phyloP scores from a whole-genome alignment of 495 filamentous ascomycete species.

The Platismatia glauca region DNA sequence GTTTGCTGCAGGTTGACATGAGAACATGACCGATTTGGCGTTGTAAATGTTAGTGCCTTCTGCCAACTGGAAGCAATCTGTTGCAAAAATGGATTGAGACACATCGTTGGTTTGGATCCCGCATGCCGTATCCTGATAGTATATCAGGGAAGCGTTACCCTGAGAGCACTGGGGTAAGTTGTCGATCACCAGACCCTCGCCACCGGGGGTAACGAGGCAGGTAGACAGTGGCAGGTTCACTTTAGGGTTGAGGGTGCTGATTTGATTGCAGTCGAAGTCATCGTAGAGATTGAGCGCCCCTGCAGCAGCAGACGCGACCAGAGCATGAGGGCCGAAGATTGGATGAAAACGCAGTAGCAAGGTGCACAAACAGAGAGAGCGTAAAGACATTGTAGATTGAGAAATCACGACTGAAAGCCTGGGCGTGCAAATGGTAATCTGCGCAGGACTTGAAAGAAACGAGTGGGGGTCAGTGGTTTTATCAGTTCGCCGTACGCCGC shows the following conservation, averaged over 20 bases:
- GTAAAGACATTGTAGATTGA: neutral
- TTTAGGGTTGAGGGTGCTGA: slow-evolving; percentile 2
- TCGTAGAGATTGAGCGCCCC: neutral
- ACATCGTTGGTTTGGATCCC: neutral
- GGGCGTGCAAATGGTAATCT: neutral
- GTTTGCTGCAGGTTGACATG: slow-evolving; percentile 1
- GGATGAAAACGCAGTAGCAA: slow-evolving; percentile 2
- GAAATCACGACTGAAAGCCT: neutral
- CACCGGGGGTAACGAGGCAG: slow-evolving; percentile 1
- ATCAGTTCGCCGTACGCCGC: neutral
- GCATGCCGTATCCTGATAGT: slow-evolving; percentile 4
- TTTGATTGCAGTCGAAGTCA: neutral
- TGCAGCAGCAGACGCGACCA: neutral
- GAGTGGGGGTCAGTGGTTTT: neutral
- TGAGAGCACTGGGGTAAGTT: neutral
- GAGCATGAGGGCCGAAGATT: neutral
- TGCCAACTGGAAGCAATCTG: neutral
- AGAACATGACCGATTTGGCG: slow-evolving; percentile 5
- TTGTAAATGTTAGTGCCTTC: neutral
- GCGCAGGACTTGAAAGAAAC: neutral
- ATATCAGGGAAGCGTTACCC: neutral
- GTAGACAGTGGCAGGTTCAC: neutral
- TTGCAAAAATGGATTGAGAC: neutral
- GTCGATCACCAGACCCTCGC: neutral
- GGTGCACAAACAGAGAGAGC: neutral